Base-by-base conservation (phyloP, 805 yeast genomes). In the Ogataea glucozyma region DNA sequence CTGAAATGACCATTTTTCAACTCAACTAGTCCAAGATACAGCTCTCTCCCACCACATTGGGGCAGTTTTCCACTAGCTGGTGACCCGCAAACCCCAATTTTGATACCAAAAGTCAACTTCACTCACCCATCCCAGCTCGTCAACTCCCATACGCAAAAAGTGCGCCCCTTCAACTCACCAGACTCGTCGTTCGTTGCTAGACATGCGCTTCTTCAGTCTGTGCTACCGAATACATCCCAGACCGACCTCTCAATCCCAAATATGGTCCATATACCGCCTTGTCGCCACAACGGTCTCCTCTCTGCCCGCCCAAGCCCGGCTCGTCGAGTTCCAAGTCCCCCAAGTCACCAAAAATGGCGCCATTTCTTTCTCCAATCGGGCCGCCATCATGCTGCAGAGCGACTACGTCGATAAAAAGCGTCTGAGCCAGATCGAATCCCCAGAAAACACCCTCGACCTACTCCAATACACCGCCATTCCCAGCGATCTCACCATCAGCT, bases 251-350 rank as follows among this genome's bases (percentile, higher is more conserved):
- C 26, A 36, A 21, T 6, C 9, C 6, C 21, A 29, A 12, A 60
- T 49, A 1, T 58, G 62, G 61, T 40, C 38, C 14, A 35, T 58
- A 4, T 54, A 47, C 23, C 33, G 42, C 24, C 41, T 20, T 21
- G 30, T 46, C 31, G 36, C 20, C 8, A 13, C 26, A n/a, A 18
- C 18, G 4, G 7, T 27, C 4, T 4, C 16, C 6, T 27, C 18
- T 3, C 37, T 46, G 17, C 45, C 46, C 3, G 10, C 22, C 9
- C 23, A 27, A 19, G 19, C 33, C 11, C 20, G 35, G 8, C 19
- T 53, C 13, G 30, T 49, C 13, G 56, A 54, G 36, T 54, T 57
- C 31, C 40, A 40, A 22, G 31, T 56, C 6, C 56, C 58, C 2
- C 38, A 44, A 11, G 43, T 38, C 4, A 30, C 38, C 12, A 45